Evolutionary conservation across 2,329 filamentous ascomycete genomes (phyloP).

Genomic region (Penicillium digitatum): DNA sequence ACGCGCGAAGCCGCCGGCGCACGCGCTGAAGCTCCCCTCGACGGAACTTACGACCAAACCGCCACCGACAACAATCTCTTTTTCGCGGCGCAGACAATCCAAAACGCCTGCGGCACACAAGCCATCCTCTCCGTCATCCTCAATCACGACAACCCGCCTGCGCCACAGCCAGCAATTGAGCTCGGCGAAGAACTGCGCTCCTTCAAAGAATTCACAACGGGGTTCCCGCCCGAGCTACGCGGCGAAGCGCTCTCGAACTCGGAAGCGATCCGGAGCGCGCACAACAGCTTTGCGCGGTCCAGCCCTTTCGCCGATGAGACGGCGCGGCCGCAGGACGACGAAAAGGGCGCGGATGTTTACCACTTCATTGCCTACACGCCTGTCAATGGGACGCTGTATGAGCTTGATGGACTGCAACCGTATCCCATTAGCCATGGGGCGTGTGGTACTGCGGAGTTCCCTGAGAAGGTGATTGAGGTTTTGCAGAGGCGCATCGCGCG

Average conservation of each 20-base stretch:
- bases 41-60: constrained; percentile 74
- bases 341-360: constrained; percentile 74
- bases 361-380: constrained; percentile 96
- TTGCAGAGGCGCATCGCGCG: constrained; percentile 76
- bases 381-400: constrained; percentile 76
- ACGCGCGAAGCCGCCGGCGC: constrained; percentile 58
- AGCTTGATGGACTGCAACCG: constrained; percentile 90
- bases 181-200: constrained; percentile 67
- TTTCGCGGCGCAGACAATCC: constrained; percentile 95
- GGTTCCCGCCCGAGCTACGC: constrained; percentile 71
- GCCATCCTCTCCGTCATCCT: constrained; percentile 86
- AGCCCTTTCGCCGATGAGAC: constrained; percentile 94
- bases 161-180: constrained; percentile 50
- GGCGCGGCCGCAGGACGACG: constrained; percentile 63
- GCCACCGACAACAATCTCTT: constrained; percentile 71
- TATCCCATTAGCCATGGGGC: constrained; percentile 84
- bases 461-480: constrained; percentile 78
- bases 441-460: constrained; percentile 68
- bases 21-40: constrained; percentile 63
- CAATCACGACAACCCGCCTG: constrained; percentile 60
- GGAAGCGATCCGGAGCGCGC: constrained; percentile 68
- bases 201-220: constrained; percentile 85
- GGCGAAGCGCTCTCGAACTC: constrained; percentile 70
- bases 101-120: constrained; percentile 97
- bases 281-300: constrained; percentile 85